These are phyloP conservation scores for Penicillium sp. DNA, from an alignment of 2,329 filamentous ascomycete species.

Conservation along the genomic window DNA sequence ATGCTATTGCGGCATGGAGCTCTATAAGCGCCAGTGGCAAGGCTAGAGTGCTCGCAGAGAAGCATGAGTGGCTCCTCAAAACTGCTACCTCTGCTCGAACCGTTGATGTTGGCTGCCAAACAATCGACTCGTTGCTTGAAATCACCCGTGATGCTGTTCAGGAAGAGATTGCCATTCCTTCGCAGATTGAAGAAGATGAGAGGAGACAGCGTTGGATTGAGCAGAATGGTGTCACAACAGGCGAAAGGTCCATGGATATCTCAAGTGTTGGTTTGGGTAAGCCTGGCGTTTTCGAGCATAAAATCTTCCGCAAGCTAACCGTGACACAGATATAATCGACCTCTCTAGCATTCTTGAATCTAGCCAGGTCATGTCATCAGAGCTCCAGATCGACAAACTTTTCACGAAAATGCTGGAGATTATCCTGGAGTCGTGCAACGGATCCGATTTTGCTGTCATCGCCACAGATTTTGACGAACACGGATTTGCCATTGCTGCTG, in stretches of 20 bases:
- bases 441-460: conserved; percentile 63
- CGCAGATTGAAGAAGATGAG: conserved; percentile 44
- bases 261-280: conserved; percentile 46
- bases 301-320: conserved; percentile 28
- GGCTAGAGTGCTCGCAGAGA: conserved; percentile 59
- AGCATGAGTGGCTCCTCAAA: conserved; percentile 65
- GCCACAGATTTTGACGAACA: conserved; percentile 63
- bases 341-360: conserved; percentile 67
- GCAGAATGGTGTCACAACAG: conserved; percentile 43
- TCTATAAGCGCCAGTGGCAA: conserved; percentile 64
- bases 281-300: background rate
- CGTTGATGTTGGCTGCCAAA: conserved; percentile 62
- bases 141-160: conserved; percentile 39
- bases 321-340: conserved; percentile 65
- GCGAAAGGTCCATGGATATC: conserved; percentile 46
- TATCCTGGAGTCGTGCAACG: conserved; percentile 66
- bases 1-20: conserved; percentile 63
- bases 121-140: conserved; percentile 53
- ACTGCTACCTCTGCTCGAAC: conserved; percentile 56
- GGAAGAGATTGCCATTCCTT: conserved; percentile 34
- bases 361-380: conserved; percentile 67
- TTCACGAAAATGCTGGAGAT: conserved; percentile 68
- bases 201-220: conserved; percentile 49
- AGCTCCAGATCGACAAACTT: conserved; percentile 66
- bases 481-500: conserved; percentile 65